phyloP scores from a whole-genome alignment of 2,329 filamentous ascomycete species.

The Phyllosticta citrichinensis region DNA sequence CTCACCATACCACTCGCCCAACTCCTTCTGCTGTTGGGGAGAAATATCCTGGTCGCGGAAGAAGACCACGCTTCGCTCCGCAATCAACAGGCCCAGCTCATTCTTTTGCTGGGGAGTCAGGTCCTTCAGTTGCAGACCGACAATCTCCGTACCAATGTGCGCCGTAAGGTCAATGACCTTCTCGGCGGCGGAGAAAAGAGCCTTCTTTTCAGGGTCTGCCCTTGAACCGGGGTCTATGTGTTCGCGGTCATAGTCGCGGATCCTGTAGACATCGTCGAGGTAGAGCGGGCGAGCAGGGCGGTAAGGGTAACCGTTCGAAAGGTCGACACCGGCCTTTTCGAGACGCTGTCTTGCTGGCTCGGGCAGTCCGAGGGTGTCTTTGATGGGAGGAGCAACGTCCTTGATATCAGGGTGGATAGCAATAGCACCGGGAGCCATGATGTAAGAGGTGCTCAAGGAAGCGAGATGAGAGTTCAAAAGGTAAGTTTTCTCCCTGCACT shows the following conservation, averaged over 20 bases:
- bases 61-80: slow-evolving; percentile 57
- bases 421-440: slow-evolving; percentile 51
- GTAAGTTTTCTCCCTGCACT: neutral
- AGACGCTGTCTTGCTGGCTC: slow-evolving; percentile 47
- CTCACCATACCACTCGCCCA: slow-evolving; percentile 55
- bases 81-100: slow-evolving; percentile 52
- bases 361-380: slow-evolving; percentile 56
- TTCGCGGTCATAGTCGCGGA: slow-evolving; percentile 47
- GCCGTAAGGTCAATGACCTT: slow-evolving; percentile 53
- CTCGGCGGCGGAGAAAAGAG: slow-evolving; percentile 49
- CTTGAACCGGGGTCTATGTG: slow-evolving; percentile 53
- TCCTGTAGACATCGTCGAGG: slow-evolving; percentile 58
- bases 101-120: slow-evolving; percentile 50
- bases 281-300: slow-evolving; percentile 57
- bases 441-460: slow-evolving; percentile 7
- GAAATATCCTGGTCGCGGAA: slow-evolving; percentile 45
- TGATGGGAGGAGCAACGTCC: slow-evolving; percentile 52
- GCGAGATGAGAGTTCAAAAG: neutral
- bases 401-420: slow-evolving; percentile 42
- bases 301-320: slow-evolving; percentile 62
- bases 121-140: slow-evolving; percentile 53
- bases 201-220: slow-evolving; percentile 55
- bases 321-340: slow-evolving; percentile 58
- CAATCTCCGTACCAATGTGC: slow-evolving; percentile 56
- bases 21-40: slow-evolving; percentile 16